Evolutionary conservation across 2,329 filamentous ascomycete species (phyloP).

Genomic region (Herpotrichia juniperi): DNA sequence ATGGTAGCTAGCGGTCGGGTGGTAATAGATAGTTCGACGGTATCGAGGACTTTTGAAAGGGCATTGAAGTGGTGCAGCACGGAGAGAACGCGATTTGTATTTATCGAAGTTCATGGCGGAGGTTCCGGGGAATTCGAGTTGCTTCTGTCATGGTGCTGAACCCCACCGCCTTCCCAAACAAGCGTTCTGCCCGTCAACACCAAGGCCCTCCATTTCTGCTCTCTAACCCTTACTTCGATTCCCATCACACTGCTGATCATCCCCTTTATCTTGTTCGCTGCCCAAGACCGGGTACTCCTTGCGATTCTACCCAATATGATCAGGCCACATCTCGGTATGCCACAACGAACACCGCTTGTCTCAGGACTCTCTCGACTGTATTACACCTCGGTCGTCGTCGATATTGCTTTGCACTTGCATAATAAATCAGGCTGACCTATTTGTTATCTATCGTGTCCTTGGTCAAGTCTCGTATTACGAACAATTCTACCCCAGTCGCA

Average conservation of each 20-base stretch:
- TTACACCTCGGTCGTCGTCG: too few species aligned
- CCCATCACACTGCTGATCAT: not conserved
- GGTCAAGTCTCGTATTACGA: too few species aligned
- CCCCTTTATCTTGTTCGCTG: not conserved
- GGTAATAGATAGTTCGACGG: not conserved
- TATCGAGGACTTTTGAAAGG: not conserved
- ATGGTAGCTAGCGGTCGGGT: constrained; percentile 41
- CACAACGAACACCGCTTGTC: too few species aligned
- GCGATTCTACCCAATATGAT: too few species aligned
- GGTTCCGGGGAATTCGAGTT: constrained; percentile 26
- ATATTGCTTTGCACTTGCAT: too few species aligned
- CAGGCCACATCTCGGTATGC: too few species aligned
- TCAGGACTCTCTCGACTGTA: too few species aligned
- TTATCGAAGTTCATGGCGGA: not conserved
- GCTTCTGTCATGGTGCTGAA: constrained; percentile 24
- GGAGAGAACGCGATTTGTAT: not conserved
- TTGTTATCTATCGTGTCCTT: too few species aligned
- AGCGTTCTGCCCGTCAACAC: not conserved
- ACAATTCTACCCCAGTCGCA: not conserved
- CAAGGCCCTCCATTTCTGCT: not conserved
- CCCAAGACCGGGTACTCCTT: too few species aligned
- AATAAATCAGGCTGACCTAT: too few species aligned
- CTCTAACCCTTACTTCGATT: not conserved
- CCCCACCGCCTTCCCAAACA: not conserved
- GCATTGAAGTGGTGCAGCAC: not conserved